Evolutionary conservation across 2,329 filamentous ascomycete genomes (phyloP), one percentile per base, ranked within the genome.

Genomic region (Hypoxylon sp.): DNA sequence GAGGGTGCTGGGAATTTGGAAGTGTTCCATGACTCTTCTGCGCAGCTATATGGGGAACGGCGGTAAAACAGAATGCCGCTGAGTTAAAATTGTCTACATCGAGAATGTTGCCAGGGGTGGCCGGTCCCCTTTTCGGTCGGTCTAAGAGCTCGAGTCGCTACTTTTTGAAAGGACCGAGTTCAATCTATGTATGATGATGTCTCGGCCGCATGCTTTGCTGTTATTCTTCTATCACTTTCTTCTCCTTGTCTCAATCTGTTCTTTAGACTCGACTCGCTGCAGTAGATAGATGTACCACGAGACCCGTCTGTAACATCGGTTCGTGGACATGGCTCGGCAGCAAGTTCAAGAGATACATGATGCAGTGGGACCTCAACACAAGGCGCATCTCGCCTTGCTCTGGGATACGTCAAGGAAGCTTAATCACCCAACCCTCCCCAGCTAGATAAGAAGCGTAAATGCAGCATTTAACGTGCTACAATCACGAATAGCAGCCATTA

Each of bases 131-230:
- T 71, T 71, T 62, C 64, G 64, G 70, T 64, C 66, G 60, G 59
- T 59, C 49, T 41, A 7, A 20, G 17, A 62, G 39, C 56, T 70
- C 17, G 52, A 56, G 53, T 67, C 59, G 65, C 56, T 71, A 65
- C 63, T 65, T 43, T 41, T 41, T 53, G 68, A 73, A 73, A 67
- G 70, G 71, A 63, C 72, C 73, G 71, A 72, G 71, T 41, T 41
- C 37, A 39, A 39, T 66, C 51, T 68, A 67, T 64, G 61, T 67
- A 69, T 65, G 62, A 68, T 72, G 63, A 70, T 71, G 66, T 72
- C 69, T 73, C 70, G 69, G 71, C 58, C 68, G 57, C 62, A 55
- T 71, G 62, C 64, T 62, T 70, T 55, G n/a, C 17, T 30, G 24
- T 7, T 26, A 26, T 59, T 53, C 41, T 48, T 34, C 51, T 51